Evolutionary conservation across 345 rosid species (phyloP), one percentile per base, ranked within the genome.

Genomic region (Syzygium oleosum): DNA sequence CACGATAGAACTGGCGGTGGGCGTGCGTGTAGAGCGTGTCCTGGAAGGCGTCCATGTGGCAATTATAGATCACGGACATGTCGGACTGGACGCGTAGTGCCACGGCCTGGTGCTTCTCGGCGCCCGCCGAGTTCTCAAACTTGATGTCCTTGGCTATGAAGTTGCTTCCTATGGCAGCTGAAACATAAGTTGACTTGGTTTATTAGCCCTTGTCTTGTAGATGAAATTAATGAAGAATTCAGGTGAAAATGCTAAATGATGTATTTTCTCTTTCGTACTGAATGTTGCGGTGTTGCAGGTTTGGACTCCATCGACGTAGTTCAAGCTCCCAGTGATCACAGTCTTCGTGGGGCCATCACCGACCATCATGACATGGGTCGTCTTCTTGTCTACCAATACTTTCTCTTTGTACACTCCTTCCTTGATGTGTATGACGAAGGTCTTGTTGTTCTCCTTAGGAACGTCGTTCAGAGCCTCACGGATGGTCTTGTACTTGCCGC

Each of bases 291-390:
- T 94, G 12, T 56, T 91, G 89, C 55, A 92, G 51, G 99, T 94
- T 61, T 86, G 88, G 87, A 88, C 87, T 9, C 97, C 97, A 56
- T 91, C 92, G 1, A 88, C 88, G 27, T 41, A 93, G 88, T 89
- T 95, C 63, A 87, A 89, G 80, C 51, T 88, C 16, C 98, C 97
- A 51, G 95, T 92, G 91, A 97, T 92, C 55, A 55, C 89, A n/a
- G 98, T 96, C 91, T 92, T 95, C 9, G 89, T 89, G 25, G 94
- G 89, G 23, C 98, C 99, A 22, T 97, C 99, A 2, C 99, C 99
- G 52, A 96, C 86, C 86, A 97, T 89, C 92, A 93, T 86, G 25
- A 97, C 88, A 46, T 92, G 51, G 1, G 85, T 51, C 94, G 89
- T 87, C 7, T 55, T 27, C 88, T 63, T 93, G 23, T 88, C 34